Percentiles rank a stretch among this genome's conserved stretches.
phyloP scores from a whole-genome alignment of 2,329 filamentous ascomycete genomes.

The Ophiocordyceps robertsii region DNA sequence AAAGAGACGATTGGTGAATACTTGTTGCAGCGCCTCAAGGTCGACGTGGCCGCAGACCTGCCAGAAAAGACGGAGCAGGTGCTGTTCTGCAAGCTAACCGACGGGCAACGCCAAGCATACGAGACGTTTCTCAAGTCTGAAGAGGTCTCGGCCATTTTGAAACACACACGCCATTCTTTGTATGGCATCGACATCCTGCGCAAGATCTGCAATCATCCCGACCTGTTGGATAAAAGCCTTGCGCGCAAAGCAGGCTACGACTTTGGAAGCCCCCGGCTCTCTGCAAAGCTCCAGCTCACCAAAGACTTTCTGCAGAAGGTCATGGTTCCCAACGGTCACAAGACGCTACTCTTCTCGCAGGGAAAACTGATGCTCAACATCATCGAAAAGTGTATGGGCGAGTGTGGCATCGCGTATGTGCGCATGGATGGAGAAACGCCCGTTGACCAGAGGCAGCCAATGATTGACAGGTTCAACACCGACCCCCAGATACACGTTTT shows the following conservation, averaged over 20 bases:
- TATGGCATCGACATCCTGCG: conserved; percentile 85
- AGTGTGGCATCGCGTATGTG: conserved; percentile 60
- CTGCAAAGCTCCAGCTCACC: conserved; percentile 92
- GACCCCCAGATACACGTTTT: conserved; percentile 73
- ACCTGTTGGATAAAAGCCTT: conserved; percentile 55
- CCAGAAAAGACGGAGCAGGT: conserved; percentile 96
- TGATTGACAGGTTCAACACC: conserved; percentile 90
- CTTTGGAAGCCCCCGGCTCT: conserved; percentile 68
- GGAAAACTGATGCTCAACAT: conserved; percentile 94
- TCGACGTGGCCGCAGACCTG: conserved; percentile 84
- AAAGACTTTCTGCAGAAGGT: conserved; percentile 67
- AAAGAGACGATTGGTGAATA: conserved; percentile 93
- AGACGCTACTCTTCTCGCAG: conserved; percentile 85
- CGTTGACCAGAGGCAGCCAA: conserved; percentile 73
- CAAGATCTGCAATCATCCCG: conserved; percentile 97
- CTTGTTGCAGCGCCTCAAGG: conserved; percentile 80
- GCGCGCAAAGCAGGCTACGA: conserved; percentile 49
- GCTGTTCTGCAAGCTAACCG: conserved; percentile 83
- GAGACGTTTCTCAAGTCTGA: conserved; percentile 68
- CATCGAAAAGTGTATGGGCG: conserved; percentile 65
- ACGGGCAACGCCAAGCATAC: conserved; percentile 65
- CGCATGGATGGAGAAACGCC: conserved; percentile 91
- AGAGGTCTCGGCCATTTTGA: conserved; percentile 74
- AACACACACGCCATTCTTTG: conserved; percentile 62
- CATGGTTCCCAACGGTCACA: conserved; percentile 85